Conservation (phyloP, 2,329 filamentous ascomycete species). For the Ascochyta fabae region DNA sequence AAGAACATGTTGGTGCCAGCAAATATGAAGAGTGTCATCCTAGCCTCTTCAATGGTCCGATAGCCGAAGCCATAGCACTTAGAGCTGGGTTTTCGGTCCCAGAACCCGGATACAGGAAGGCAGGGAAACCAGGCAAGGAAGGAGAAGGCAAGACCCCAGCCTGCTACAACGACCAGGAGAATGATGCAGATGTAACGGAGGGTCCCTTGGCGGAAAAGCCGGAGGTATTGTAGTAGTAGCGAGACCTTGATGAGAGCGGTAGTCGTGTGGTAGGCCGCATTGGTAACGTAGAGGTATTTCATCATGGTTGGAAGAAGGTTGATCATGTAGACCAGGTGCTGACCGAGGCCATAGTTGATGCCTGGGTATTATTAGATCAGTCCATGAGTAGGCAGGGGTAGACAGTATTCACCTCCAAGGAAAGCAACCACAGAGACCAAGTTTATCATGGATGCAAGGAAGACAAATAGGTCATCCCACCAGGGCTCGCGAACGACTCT, state of each 20-base stretch:
- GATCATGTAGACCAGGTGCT: constrained; percentile 34
- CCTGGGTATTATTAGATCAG: constrained; percentile 25
- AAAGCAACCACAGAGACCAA: constrained; percentile 29
- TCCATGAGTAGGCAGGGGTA: background rate
- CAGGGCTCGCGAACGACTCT: constrained; percentile 36
- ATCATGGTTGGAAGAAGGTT: constrained; percentile 21
- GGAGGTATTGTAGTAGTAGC: constrained; percentile 44
- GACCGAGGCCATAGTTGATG: constrained; percentile 37
- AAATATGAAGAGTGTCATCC: constrained; percentile 21
- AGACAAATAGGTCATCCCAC: constrained; percentile 46
- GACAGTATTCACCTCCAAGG: constrained; percentile 25
- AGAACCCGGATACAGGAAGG: constrained; percentile 33
- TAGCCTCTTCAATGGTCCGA: constrained; percentile 12
- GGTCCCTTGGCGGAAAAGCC: constrained; percentile 34
- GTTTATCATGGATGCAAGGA: constrained; percentile 35
- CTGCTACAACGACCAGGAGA: constrained; percentile 23
- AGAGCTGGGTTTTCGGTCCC: constrained; percentile 22
- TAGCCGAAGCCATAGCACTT: constrained; percentile 31
- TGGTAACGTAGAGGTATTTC: constrained; percentile 35
- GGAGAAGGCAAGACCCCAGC: constrained; percentile 38
- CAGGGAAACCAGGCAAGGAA: constrained; percentile 43
- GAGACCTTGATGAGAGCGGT: constrained; percentile 44
- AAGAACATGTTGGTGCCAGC: constrained; percentile 36
- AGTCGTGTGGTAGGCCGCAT: constrained; percentile 36
- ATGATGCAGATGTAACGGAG: constrained; percentile 24